Conservation (phyloP, 768 basidiomycete species). For the Tricholoma furcatifolium region DNA sequence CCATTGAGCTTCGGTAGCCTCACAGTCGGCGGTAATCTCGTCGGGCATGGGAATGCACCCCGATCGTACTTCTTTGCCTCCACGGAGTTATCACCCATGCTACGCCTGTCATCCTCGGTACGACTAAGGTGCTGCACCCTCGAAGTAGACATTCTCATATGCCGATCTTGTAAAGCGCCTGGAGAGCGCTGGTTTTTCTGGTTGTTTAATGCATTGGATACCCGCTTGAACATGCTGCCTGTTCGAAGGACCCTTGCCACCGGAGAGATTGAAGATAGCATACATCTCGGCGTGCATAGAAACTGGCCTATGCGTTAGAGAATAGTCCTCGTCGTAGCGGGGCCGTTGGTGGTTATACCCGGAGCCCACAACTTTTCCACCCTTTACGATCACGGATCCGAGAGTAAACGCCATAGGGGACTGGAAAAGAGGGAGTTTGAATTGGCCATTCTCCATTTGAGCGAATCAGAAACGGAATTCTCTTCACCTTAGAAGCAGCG, state of each 20-base stretch:
- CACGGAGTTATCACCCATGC: neutral
- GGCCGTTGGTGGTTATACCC: conserved; percentile 56
- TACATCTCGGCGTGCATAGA: conserved; percentile 63
- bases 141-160: neutral
- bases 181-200: neutral
- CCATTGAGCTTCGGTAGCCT: conserved; percentile 42
- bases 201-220: conserved; percentile 7
- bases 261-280: conserved; percentile 50
- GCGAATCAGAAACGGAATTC: neutral
- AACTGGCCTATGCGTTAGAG: conserved; percentile 35
- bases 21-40: neutral
- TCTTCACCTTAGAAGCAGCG: neutral
- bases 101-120: neutral
- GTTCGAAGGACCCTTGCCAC: conserved; percentile 49
- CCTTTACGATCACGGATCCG: conserved; percentile 37
- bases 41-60: neutral
- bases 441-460: neutral
- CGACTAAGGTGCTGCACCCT: neutral
- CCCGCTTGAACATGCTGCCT: conserved; percentile 50
- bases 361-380: conserved; percentile 51
- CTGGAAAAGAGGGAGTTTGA: neutral
- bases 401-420: conserved; percentile 12
- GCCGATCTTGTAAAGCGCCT: neutral
- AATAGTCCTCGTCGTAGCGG: conserved; percentile 48
- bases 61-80: neutral